Base-by-base conservation (phyloP, 2,329 filamentous ascomycete genomes). In the Magnaporthales sp. region DNA sequence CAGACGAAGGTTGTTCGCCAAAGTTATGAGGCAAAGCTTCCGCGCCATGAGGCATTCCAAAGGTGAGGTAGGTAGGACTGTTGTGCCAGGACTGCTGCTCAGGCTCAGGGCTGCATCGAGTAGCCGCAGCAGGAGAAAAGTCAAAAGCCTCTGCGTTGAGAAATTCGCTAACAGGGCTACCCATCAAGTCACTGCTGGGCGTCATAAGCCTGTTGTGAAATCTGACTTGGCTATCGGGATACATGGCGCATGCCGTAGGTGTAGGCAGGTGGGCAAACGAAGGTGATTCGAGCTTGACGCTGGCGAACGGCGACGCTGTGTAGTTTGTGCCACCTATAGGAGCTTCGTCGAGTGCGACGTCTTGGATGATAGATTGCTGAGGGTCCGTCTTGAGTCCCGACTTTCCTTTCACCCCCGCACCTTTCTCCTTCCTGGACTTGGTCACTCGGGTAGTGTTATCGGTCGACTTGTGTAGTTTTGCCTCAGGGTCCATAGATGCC, bases 101-200 rank as follows among this genome's bases (percentile, higher is more conserved):
- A 19, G 71, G 69, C 13, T 54, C 32, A n/a, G 27, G 30, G 15
- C 58, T 61, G 46, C 63, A 67, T 11, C 15, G 24, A 15, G 24
- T 29, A 15, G 27, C 56, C 5, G 13, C 8, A 19, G 56, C 56
- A 60, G 24, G 13, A 27, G 22, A 27, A 27, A 75, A 74, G 66
- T 75, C 74, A 66, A 77, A 77, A 31, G 68, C 66, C 13, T 72
- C 72, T 2, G 73, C 66, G 46, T 72, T 71, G 46, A 79, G 66
- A 67, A 79, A 72, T 38, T 77, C 75, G 68, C 68, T 71, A 7
- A 69, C 67, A 1, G 77, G 75, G 62, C 75, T 79, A 29, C 75
- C 72, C 10, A 72, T 70, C 67, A 77, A 68, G 67, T 86, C 84
- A 74, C 83, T 85, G 74, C 79, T 82, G 1, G 84, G 84, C 0